Base-by-base conservation (phyloP, 2,329 filamentous ascomycete genomes). In the Aureobasidium sp. region DNA sequence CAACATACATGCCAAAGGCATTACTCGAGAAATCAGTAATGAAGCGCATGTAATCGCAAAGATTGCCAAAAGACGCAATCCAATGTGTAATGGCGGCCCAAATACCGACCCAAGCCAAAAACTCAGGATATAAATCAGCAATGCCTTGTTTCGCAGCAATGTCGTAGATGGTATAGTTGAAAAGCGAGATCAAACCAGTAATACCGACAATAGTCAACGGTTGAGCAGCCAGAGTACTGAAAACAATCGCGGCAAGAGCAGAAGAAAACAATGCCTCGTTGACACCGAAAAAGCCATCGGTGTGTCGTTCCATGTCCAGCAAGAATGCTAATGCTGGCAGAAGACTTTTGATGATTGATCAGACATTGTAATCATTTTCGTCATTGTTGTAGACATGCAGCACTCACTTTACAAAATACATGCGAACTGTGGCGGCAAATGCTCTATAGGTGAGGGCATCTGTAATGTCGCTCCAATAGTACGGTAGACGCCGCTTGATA, bases 151-250 rank as follows among this genome's bases (percentile, higher is more conserved):
- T 67, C 22, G 64, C 64, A 39, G 79, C 70, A 50, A 81, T 80
- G 55, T 80, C 76, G 64, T 78, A 81, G 56, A 79, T 79, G 21
- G 78, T 81, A 59, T 79, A 80, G 61, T 80, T 80, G 69, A 81
- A 81, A 32, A 69, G 53, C 7, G 72, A 74, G 32, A 78, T 78
- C 22, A 77, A 63, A 56, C 79, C 78, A 4, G 77, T 80, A 32
- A 80, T 75, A 4, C 78, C 78, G 14, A 80, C 77, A 16, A 80
- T 77, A 3, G 76, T 80, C 38, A 81, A 63, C 0, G 78, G 78
- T 59, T 80, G 78, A 25, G 71, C 75, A 19, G 70, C 70, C 2
- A 79, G 60, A 5, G 74, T 60, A 59, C 74, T 79, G 62, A 80
- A 80, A 1, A 80, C 72, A 59, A 79, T 71, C 3, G 76, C 76